phyloP scores from a whole-genome alignment of 192 early-diverging fungal genomes.

The Podila horticola region DNA sequence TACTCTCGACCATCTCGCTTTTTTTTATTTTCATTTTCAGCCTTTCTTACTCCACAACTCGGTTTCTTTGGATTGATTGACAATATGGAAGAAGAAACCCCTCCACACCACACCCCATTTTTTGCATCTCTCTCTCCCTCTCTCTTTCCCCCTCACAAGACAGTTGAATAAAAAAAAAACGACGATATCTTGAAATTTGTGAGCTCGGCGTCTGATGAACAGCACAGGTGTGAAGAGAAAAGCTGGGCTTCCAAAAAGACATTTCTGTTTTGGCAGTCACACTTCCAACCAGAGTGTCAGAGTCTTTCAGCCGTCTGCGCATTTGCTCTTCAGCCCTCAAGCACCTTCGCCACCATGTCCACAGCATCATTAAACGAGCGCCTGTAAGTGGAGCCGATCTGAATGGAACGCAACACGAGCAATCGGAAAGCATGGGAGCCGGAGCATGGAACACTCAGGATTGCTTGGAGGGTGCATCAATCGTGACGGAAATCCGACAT shows the following conservation, averaged over 20 bases:
- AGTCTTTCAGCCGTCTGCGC: too few species aligned
- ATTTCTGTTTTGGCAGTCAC: too few species aligned
- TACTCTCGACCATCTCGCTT: too few species aligned
- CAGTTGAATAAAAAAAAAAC: too few species aligned
- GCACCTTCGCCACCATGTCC: conserved; percentile 12
- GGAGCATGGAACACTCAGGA: background rate
- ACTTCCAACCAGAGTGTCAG: too few species aligned
- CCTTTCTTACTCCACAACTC: background rate
- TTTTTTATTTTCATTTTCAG: background rate
- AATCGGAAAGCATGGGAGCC: background rate
- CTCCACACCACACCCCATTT: background rate
- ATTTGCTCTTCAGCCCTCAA: background rate
- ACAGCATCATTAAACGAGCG: conserved; percentile 33
- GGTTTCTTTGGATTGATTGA: background rate
- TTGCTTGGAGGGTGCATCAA: background rate
- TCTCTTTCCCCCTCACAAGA: too few species aligned
- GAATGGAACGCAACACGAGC: background rate
- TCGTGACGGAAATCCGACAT: too few species aligned
- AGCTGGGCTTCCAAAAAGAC: too few species aligned
- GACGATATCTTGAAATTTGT: too few species aligned
- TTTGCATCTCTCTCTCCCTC: too few species aligned
- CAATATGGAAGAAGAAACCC: background rate
- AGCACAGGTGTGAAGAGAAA: too few species aligned
- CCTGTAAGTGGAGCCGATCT: conserved; percentile 18
- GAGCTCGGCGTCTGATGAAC: too few species aligned